Conservation (phyloP, 495 filamentous ascomycete species). For the Chaetomium cochliodes region DNA sequence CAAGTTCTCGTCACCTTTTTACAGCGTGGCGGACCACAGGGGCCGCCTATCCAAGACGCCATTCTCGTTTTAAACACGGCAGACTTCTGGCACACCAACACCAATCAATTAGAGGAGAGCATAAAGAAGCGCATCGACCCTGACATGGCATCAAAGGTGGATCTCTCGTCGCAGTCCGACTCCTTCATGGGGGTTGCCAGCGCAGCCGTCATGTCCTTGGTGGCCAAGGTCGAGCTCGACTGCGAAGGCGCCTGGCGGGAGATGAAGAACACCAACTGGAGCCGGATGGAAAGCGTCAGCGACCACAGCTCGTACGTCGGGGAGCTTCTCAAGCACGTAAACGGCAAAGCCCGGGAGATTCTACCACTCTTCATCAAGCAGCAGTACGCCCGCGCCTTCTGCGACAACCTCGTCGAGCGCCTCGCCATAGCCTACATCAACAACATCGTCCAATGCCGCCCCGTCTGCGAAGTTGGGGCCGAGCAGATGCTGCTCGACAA, state of each 20-base stretch:
- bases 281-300: conserved; percentile 87
- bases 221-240: conserved; percentile 75
- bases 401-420: conserved; percentile 87
- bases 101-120: conserved; percentile 88
- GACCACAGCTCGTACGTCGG: conserved; percentile 92
- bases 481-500: conserved; percentile 98
- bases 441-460: conserved; percentile 83
- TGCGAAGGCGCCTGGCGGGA: conserved; percentile 89
- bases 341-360: conserved; percentile 67
- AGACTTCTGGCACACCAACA: conserved; percentile 94
- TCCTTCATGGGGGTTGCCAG: conserved; percentile 93
- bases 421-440: conserved; percentile 73
- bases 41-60: conserved; percentile 70
- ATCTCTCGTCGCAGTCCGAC: conserved; percentile 89
- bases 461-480: conserved; percentile 90
- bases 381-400: conserved; percentile 91
- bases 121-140: conserved; percentile 86
- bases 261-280: conserved; percentile 97
- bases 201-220: conserved; percentile 78
- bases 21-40: conserved; percentile 56
- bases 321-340: conserved; percentile 71
- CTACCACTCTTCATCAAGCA: conserved; percentile 80
- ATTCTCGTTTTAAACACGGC: conserved; percentile 91
- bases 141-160: conserved; percentile 69
- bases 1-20: conserved; percentile 83